phyloP scores from a whole-genome alignment of 441 rosid species.

The Macaranga tanarius region DNA sequence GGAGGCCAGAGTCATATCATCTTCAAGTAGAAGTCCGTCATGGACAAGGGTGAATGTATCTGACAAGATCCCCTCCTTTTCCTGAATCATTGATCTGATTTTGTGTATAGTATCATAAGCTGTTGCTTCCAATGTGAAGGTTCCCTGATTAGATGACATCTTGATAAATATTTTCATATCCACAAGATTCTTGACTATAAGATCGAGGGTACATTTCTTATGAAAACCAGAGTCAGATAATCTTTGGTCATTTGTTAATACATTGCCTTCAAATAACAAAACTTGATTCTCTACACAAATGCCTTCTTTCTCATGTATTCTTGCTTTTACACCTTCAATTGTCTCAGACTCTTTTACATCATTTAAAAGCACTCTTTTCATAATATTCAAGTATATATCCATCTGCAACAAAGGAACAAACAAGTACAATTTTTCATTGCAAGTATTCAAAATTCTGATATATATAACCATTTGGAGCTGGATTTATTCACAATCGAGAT shows the following conservation, averaged over 20 bases:
- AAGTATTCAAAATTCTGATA: background rate
- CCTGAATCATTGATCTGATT: slow-evolving; percentile 29
- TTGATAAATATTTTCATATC: slow-evolving; percentile 18
- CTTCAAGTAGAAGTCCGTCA: slow-evolving; percentile 31
- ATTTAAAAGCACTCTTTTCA: slow-evolving; percentile 29
- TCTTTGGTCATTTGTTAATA: slow-evolving; percentile 19
- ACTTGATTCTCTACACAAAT: slow-evolving; percentile 19
- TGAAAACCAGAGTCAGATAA: slow-evolving; percentile 25
- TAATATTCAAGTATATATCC: slow-evolving; percentile 28
- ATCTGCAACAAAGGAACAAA: slow-evolving; percentile 24
- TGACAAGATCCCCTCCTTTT: slow-evolving; percentile 22
- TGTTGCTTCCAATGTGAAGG: too few relatives aligned
- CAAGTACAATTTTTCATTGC: background rate
- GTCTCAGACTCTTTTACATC: slow-evolving; percentile 13
- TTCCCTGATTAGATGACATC: slow-evolving; percentile 19
- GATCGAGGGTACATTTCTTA: slow-evolving; percentile 13
- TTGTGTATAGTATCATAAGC: too few relatives aligned
- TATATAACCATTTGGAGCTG: too few relatives aligned
- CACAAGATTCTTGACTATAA: slow-evolving; percentile 10
- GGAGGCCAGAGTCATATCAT: slow-evolving; percentile 30
- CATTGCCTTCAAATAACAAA: slow-evolving; percentile 23
- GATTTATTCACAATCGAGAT: too few relatives aligned
- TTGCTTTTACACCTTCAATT: slow-evolving; percentile 33
- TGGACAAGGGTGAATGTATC: slow-evolving; percentile 26
- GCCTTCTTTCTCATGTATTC: slow-evolving; percentile 27